Evolutionary conservation across 2,329 filamentous ascomycete genomes (phyloP).

Genomic region (Clonostachys solani): DNA sequence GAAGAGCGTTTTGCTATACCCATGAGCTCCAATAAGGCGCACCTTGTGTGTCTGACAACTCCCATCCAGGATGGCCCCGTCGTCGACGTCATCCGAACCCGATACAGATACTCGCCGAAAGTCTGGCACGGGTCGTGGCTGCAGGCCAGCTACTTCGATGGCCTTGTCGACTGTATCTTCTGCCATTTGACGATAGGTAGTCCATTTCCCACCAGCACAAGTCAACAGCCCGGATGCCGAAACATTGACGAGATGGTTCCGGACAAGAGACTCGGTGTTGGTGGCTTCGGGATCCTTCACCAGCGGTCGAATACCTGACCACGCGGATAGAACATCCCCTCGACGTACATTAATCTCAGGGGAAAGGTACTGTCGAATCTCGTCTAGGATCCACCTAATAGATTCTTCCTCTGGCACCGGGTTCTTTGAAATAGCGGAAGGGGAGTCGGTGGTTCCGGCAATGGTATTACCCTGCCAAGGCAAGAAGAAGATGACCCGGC

Average conservation of each 20-base stretch:
- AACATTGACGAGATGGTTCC: constrained; percentile 78
- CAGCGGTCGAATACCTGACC: constrained; percentile 83
- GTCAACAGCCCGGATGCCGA: constrained; percentile 79
- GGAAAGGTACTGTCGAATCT: constrained; percentile 77
- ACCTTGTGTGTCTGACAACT: constrained; percentile 81
- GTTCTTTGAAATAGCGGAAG: constrained; percentile 64
- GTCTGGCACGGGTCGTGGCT: constrained; percentile 50
- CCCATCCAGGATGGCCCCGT: constrained; percentile 60
- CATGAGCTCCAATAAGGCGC: constrained; percentile 77
- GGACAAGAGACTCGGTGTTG: constrained; percentile 83
- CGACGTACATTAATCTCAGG: constrained; percentile 82
- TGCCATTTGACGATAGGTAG: constrained; percentile 89
- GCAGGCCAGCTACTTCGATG: constrained; percentile 62
- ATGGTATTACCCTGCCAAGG: constrained; percentile 94
- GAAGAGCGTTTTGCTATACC: constrained; percentile 84
- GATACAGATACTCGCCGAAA: constrained; percentile 67
- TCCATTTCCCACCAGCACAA: constrained; percentile 89
- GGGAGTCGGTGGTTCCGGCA: constrained; percentile 80
- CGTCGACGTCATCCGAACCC: constrained; percentile 62
- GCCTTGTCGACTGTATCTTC: constrained; percentile 85
- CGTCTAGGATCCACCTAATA: constrained; percentile 82
- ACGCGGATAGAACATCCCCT: constrained; percentile 83
- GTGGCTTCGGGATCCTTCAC: constrained; percentile 82
- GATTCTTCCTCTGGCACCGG: constrained; percentile 78
- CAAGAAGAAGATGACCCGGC: constrained; percentile 87